Evolutionary conservation across 805 yeast species (phyloP).

Genomic region (Yarrowia divulgata): DNA sequence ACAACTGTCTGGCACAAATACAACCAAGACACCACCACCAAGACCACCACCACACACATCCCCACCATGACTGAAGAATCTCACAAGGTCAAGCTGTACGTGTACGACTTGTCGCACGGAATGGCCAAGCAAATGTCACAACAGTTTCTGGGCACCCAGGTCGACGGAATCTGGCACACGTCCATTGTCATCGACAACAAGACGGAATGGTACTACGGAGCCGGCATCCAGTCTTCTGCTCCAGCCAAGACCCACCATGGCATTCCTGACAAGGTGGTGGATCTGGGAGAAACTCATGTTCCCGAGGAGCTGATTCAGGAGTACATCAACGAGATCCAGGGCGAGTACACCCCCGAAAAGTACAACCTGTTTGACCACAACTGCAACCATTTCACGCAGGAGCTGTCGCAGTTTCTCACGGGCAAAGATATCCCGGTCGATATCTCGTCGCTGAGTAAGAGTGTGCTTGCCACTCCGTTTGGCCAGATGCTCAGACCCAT

Average conservation of each 20-base stretch:
- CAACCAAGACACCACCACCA: too few species aligned
- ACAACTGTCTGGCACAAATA: not conserved
- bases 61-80: constrained; percentile 36
- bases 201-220: constrained; percentile 66
- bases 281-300: constrained; percentile 61
- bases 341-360: constrained; percentile 56
- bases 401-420: constrained; percentile 62
- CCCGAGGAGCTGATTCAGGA: constrained; percentile 62
- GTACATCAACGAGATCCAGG: constrained; percentile 59
- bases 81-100: constrained; percentile 60
- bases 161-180: constrained; percentile 75
- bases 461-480: constrained; percentile 59
- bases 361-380: constrained; percentile 69
- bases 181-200: constrained; percentile 60
- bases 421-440: constrained; percentile 63
- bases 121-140: constrained; percentile 61
- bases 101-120: constrained; percentile 70
- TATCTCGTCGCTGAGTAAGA: constrained; percentile 61
- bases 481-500: constrained; percentile 57
- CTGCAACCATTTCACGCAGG: constrained; percentile 72
- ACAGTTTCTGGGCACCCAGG: constrained; percentile 58
- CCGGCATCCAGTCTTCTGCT: constrained; percentile 58
- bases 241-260: constrained; percentile 71
- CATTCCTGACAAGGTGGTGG: constrained; percentile 59
- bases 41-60: too few species aligned